Evolutionary conservation across 345 rosid genomes (phyloP).

Genomic region (Garcia nutans): DNA sequence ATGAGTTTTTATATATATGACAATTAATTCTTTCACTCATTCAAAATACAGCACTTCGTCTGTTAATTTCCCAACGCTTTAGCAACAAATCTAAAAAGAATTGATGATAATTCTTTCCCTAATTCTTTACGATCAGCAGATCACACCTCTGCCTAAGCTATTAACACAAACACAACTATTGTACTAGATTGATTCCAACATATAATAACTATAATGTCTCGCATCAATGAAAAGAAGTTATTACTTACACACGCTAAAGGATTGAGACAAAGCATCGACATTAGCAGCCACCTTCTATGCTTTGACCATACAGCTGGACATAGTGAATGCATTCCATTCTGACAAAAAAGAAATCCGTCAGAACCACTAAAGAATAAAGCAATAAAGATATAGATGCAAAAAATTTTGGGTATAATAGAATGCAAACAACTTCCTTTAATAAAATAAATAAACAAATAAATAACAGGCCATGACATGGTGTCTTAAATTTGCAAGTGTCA

Average conservation of each 20-base stretch:
- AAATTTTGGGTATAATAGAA: not conserved
- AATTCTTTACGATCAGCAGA: not conserved
- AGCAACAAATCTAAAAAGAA: not conserved
- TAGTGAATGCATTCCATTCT: conserved; percentile 96
- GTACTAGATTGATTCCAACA: not conserved
- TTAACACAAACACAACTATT: not conserved
- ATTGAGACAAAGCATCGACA: conserved; percentile 95
- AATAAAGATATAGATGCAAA: conserved; percentile 7
- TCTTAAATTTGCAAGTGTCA: not conserved
- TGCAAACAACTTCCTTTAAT: not conserved
- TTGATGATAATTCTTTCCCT: not conserved
- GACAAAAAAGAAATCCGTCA: conserved; percentile 23
- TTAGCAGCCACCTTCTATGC: conserved; percentile 94
- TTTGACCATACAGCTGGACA: conserved; percentile 99
- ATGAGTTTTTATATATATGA: not conserved
- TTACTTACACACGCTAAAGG: conserved; percentile 86
- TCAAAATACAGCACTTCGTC: not conserved
- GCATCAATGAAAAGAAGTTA: conserved; percentile 3
- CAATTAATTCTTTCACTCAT: not conserved
- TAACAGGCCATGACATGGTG: too few species aligned
- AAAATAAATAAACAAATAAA: too few species aligned
- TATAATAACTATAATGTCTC: not conserved
- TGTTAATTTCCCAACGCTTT: not conserved
- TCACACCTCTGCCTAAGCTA: conserved; percentile 4
- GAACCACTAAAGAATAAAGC: conserved; percentile 3